Base-by-base conservation (phyloP, 495 filamentous ascomycete genomes). In the Chaetomium fimeti region DNA sequence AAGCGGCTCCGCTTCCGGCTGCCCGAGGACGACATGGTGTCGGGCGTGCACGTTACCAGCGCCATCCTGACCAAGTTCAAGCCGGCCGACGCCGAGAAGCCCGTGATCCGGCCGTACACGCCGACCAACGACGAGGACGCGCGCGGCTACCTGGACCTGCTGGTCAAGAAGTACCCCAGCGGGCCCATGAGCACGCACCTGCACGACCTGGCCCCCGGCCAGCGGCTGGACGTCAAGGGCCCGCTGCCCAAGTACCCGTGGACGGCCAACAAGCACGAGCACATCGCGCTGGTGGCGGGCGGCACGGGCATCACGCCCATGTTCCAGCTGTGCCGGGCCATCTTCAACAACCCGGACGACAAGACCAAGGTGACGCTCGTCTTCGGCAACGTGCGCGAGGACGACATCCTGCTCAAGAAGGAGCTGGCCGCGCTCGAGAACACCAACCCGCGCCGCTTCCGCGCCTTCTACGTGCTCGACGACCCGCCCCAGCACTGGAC, bases 291-390 rank as follows among this genome's bases (percentile, higher is more conserved):
- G 73, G 85, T 98, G 68, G 92, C 94, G 12, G 94, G 95, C 71
- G 94, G 94, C 67, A 98, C 94, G 5, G 94, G 94, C 57, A 96
- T 98, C 72, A 93, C 93, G 40, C 94, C 94, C 36, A 83, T 86
- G 81, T 97, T 88, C 81, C 94, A 98, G 84, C 85, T 98, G 40
- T 78, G 83, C 58, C 84, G 89, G 22, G 81, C 88, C 55, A 96
- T 98, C 81, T 94, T 96, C 87, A 90, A 87, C 78, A 96, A 97
- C 84, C 93, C 93, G 49, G 87, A 93, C 29, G 93, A 97, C 81
- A 89, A 90, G 85, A 97, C 93, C 71, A 96, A 96, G 82, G 91
- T 98, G 36, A 97, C 93, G 22, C 85, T 98, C 16, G 85, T 98
- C 18, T 96, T 93, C 74, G 93, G 91, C 68, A 97, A 96, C 76